phyloP scores from a whole-genome alignment of 1,284 basidiomycete genomes.

The Trichosporon ovoides region DNA sequence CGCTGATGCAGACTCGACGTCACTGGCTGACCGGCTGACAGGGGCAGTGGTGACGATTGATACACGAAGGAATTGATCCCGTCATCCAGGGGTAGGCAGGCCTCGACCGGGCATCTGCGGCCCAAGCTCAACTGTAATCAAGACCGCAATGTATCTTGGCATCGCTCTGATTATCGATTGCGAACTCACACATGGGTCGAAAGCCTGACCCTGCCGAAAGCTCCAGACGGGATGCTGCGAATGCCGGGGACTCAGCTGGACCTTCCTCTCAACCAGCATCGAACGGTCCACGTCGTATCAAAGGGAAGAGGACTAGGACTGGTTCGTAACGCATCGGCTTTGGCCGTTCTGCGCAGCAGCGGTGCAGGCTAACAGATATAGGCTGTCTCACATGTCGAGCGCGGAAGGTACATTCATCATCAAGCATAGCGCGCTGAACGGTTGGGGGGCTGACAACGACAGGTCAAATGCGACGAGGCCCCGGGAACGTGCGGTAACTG shows the following conservation, averaged over 20 bases:
- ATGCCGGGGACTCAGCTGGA: not conserved
- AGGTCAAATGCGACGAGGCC: conserved; percentile 28
- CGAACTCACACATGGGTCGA: not conserved
- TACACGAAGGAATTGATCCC: too few relatives aligned
- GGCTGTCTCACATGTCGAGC: conserved; percentile 24
- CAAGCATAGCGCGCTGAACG: too few relatives aligned
- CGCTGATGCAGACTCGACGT: too few relatives aligned
- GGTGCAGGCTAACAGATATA: conserved; percentile 5
- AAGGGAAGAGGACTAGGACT: conserved; percentile 21
- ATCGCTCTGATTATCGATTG: not conserved
- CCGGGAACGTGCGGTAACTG: conserved; percentile 25
- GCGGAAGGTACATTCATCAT: conserved; percentile 18
- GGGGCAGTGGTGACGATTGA: too few relatives aligned
- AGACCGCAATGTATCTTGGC: not conserved
- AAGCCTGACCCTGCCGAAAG: not conserved
- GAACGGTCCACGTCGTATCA: conserved; percentile 11
- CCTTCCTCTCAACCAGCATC: not conserved
- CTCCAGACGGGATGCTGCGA: not conserved
- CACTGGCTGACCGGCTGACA: too few relatives aligned
- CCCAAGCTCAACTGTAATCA: too few relatives aligned
- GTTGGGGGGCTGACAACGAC: not conserved
- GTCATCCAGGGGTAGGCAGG: too few relatives aligned
- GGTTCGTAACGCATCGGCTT: conserved; percentile 10
- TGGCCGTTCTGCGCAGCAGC: not conserved
- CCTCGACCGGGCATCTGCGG: too few relatives aligned